Conservation (phyloP, 163 green algal genomes). For the Volvox carteri region DNA sequence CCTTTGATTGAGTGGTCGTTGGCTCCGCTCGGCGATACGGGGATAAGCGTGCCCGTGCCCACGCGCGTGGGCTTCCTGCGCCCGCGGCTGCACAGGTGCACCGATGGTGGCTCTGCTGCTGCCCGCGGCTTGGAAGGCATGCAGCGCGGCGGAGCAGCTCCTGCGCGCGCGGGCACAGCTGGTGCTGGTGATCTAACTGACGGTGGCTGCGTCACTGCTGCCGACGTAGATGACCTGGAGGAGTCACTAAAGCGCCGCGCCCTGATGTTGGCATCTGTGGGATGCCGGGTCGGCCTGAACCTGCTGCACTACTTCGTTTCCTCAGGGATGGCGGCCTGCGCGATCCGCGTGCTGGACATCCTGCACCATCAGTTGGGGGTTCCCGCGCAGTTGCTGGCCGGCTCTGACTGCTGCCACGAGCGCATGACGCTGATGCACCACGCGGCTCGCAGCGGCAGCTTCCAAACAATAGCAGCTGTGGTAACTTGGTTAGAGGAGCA, state of each 20-base stretch:
- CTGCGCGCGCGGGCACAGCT: background rate
- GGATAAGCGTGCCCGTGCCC: background rate
- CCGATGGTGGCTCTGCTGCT: too few species aligned
- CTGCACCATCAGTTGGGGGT: conserved; percentile 5
- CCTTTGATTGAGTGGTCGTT: background rate
- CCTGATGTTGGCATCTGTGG: background rate
- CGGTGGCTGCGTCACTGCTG: background rate
- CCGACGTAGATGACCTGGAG: background rate
- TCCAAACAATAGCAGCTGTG: background rate
- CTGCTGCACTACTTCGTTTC: conserved; percentile 29
- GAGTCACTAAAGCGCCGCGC: background rate
- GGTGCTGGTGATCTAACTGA: background rate
- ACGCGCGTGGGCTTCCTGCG: background rate
- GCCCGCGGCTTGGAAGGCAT: background rate
- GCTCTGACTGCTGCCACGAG: conserved; percentile 2
- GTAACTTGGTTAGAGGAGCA: conserved; percentile 24
- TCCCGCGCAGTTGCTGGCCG: background rate
- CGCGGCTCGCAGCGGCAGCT: conserved; percentile 1
- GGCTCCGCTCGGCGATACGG: background rate
- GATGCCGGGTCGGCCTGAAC: background rate
- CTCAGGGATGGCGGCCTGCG: conserved; percentile 6
- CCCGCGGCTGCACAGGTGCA: background rate
- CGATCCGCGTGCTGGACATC: conserved; percentile 18
- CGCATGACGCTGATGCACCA: conserved; percentile 38
- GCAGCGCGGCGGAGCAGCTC: too few species aligned